Percentiles rank a stretch among this genome's conserved stretches.
Evolutionary conservation across 2,329 filamentous ascomycete species (phyloP).

Genomic region (Byssothecium circinans): DNA sequence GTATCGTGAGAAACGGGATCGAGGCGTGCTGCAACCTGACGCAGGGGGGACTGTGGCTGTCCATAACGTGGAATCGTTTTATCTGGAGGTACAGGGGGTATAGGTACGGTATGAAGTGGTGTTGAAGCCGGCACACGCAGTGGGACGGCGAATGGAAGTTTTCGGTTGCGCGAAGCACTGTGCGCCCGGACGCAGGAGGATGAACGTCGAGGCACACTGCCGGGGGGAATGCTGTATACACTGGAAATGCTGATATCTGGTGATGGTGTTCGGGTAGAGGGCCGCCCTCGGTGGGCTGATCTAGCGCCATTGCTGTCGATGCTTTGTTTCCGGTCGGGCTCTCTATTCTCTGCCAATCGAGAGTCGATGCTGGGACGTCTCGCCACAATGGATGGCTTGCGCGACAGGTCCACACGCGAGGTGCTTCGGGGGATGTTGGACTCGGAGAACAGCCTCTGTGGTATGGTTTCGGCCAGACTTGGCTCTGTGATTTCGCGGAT

Average conservation of each 20-base stretch:
- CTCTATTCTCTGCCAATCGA: slow-evolving; percentile 30
- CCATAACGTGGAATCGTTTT: slow-evolving; percentile 50
- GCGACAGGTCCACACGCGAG: slow-evolving; percentile 33
- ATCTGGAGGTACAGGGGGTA: slow-evolving; percentile 28
- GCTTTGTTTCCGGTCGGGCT: slow-evolving; percentile 32
- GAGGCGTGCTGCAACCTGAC: slow-evolving; percentile 44
- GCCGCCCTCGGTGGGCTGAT: slow-evolving; percentile 27
- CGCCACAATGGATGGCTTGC: slow-evolving; percentile 36
- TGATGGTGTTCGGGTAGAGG: slow-evolving; percentile 35
- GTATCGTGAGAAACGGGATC: slow-evolving; percentile 49
- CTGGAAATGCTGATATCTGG: slow-evolving; percentile 46
- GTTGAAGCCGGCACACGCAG: slow-evolving; percentile 18
- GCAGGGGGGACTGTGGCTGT: slow-evolving; percentile 53
- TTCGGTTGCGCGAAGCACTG: slow-evolving; percentile 26
- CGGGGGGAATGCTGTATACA: slow-evolving; percentile 50
- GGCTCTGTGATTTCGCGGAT: slow-evolving; percentile 55
- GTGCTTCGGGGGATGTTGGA: slow-evolving; percentile 20
- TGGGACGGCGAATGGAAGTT: slow-evolving; percentile 18
- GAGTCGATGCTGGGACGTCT: slow-evolving; percentile 35
- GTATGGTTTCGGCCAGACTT: slow-evolving; percentile 46
- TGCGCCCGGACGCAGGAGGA: slow-evolving; percentile 45
- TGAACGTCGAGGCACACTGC: slow-evolving; percentile 50
- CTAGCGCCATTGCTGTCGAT: slow-evolving; percentile 30
- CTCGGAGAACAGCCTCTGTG: slow-evolving; percentile 29
- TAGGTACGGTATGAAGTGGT: slow-evolving; percentile 18